Evolutionary conservation across 1,139 yeast genomes (phyloP).

Genomic region (Pichia sp.): DNA sequence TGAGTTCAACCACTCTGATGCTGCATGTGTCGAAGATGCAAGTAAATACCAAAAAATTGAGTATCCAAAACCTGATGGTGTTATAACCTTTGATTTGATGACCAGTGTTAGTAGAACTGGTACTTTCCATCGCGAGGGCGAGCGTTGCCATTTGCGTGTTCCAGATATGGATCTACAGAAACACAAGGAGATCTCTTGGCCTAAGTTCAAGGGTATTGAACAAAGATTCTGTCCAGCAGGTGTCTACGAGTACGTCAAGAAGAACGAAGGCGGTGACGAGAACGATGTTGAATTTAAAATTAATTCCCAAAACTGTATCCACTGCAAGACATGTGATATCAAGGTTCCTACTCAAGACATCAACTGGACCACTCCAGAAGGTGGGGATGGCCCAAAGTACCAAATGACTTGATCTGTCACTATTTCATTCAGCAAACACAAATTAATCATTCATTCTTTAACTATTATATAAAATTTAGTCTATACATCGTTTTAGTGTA

Average conservation of each 20-base stretch:
- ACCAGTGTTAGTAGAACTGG: constrained; percentile 96
- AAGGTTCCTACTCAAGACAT: constrained; percentile 94
- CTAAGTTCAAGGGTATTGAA: constrained; percentile 79
- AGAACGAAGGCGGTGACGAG: constrained; percentile 38
- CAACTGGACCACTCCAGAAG: constrained; percentile 94
- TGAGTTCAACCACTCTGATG: constrained; percentile 62
- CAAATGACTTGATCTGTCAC: constrained; percentile 56
- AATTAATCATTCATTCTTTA: too few species aligned
- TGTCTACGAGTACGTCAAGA: constrained; percentile 81
- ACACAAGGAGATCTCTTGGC: constrained; percentile 65
- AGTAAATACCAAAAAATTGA: constrained; percentile 58
- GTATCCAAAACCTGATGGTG: constrained; percentile 93
- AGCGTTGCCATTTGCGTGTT: constrained; percentile 78
- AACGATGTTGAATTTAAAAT: constrained; percentile 68
- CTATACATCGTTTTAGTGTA: too few species aligned
- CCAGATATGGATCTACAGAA: constrained; percentile 62
- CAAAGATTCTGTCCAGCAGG: constrained; percentile 97
- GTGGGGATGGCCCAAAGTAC: constrained; percentile 97
- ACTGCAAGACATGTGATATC: constrained; percentile 97
- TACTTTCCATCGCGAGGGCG: constrained; percentile 92
- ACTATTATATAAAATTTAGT: too few species aligned
- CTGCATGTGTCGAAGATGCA: constrained; percentile 65
- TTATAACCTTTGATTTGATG: constrained; percentile 78
- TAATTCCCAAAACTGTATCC: constrained; percentile 94
- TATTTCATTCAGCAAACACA: too few species aligned